Evolutionary conservation across 225 moss, liverwort and hornwort species (phyloP).

Genomic region (Polytrichum formosum): DNA sequence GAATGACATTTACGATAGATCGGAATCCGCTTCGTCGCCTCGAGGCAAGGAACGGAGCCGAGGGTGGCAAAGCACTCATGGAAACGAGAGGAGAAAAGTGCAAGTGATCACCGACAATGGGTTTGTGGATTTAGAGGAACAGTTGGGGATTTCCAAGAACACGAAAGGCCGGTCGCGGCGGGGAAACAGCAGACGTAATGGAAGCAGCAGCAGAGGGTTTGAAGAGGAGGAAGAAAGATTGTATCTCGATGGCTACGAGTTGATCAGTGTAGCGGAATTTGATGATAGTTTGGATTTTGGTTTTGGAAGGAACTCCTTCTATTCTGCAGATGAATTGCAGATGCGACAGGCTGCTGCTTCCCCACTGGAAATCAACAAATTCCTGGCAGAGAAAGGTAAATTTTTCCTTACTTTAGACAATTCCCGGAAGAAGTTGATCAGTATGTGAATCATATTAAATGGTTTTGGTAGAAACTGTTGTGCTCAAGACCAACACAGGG

Average conservation of each 20-base stretch:
- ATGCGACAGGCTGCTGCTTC: constrained; percentile 39
- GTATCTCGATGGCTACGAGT: constrained; percentile 50
- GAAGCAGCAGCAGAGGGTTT: constrained; percentile 30
- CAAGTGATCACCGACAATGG: constrained; percentile 80
- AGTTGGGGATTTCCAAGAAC: constrained; percentile 53
- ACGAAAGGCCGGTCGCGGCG: constrained; percentile 45
- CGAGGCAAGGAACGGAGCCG: constrained; percentile 43
- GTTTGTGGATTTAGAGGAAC: constrained; percentile 81
- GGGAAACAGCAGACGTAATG: constrained; percentile 40
- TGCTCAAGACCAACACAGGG: too few relatives aligned
- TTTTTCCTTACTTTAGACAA: too few relatives aligned
- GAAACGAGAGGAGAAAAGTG: constrained; percentile 44
- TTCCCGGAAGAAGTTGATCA: too few relatives aligned
- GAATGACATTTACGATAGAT: constrained; percentile 40
- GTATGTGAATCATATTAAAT: too few relatives aligned
- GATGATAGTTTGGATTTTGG: constrained; percentile 38
- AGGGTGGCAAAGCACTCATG: constrained; percentile 20
- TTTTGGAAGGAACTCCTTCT: constrained; percentile 40
- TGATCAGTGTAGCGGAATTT: constrained; percentile 36
- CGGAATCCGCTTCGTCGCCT: constrained; percentile 18
- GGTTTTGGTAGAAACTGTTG: too few relatives aligned
- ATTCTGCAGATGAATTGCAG: constrained; percentile 40
- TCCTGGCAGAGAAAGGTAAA: constrained; percentile 10
- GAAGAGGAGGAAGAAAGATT: constrained; percentile 57
- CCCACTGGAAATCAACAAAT: constrained; percentile 39